Conservation (phyloP, 768 basidiomycete species). For the Xanthoconium purpureum region DNA sequence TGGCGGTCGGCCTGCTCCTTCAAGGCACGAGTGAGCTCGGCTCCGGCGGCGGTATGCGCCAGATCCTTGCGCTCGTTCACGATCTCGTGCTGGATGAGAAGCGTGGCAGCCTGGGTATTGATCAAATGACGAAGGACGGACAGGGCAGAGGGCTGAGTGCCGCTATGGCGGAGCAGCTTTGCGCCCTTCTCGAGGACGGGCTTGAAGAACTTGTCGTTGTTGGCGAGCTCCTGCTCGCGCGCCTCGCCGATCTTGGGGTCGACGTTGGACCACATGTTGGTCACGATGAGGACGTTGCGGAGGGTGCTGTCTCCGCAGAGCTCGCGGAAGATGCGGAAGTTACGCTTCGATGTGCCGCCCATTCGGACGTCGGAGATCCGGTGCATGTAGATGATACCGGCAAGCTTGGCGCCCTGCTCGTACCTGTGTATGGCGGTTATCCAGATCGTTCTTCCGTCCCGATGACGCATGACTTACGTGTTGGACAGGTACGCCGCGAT, state of each 20-base stretch:
- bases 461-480: conserved; percentile 20
- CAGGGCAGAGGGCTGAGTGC: conserved; percentile 40
- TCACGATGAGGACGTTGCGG: conserved; percentile 49
- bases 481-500: conserved; percentile 42
- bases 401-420: conserved; percentile 38
- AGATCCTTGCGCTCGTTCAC: conserved; percentile 48
- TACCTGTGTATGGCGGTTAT: conserved; percentile 18
- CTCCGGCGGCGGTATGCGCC: conserved; percentile 51
- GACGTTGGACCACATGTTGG: conserved; percentile 53
- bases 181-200: conserved; percentile 50
- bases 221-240: conserved; percentile 45
- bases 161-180: conserved; percentile 40
- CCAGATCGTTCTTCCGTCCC: background rate
- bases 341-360: conserved; percentile 49
- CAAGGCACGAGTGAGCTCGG: conserved; percentile 49
- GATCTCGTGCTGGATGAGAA: conserved; percentile 56
- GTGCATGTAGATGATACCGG: conserved; percentile 55
- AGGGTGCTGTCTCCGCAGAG: conserved; percentile 52
- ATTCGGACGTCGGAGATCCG: conserved; percentile 51
- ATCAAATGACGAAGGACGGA: conserved; percentile 43
- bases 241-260: conserved; percentile 36
- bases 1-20: conserved; percentile 46
- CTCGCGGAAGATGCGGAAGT: conserved; percentile 50
- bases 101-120: conserved; percentile 37
- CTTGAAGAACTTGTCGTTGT: conserved; percentile 48